Percentiles rank a stretch among this genome's conserved stretches.
phyloP scores from a whole-genome alignment of 345 rosid species.

The Salix udensis region DNA sequence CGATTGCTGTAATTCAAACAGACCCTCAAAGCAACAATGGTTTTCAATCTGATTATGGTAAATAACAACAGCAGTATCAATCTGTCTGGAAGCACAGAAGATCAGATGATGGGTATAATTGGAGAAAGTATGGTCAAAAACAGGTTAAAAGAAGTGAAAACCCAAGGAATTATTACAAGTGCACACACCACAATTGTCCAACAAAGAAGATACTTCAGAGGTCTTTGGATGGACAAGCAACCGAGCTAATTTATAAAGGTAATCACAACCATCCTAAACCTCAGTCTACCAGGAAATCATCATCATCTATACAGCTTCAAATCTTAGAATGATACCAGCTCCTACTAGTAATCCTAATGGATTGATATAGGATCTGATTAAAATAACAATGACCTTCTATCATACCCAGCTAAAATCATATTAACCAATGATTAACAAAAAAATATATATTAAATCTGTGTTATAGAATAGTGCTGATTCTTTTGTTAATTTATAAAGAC shows the following conservation, averaged over 20 bases:
- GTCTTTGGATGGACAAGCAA: constrained; percentile 72
- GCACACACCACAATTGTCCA: constrained; percentile 68
- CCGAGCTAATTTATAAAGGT: constrained; percentile 86
- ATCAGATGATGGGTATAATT: constrained; percentile 84
- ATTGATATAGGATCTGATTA: too few relatives aligned
- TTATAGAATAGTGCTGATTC: too few relatives aligned
- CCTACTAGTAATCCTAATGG: constrained; percentile 24
- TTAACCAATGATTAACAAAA: too few relatives aligned
- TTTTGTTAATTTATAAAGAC: too few relatives aligned
- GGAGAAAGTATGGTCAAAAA: constrained; percentile 97
- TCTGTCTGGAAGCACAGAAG: constrained; percentile 48
- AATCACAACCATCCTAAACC: constrained; percentile 89
- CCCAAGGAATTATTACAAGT: constrained; percentile 90
- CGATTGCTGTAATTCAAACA: constrained; percentile 38
- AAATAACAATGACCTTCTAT: too few relatives aligned
- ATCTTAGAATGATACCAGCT: constrained; percentile 36
- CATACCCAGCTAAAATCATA: too few relatives aligned
- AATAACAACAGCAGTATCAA: constrained; percentile 36
- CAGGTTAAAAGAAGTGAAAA: constrained; percentile 93
- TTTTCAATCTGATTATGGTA: constrained; percentile 33
- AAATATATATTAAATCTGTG: too few relatives aligned
- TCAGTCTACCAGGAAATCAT: constrained; percentile 56
- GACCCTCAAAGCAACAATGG: constrained; percentile 25
- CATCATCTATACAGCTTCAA: constrained; percentile 35
- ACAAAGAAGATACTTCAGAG: constrained; percentile 92